These are phyloP conservation scores for Aspergillus cavernicola DNA, from an alignment of 495 filamentous ascomycete genomes.

Conservation along the genomic window DNA sequence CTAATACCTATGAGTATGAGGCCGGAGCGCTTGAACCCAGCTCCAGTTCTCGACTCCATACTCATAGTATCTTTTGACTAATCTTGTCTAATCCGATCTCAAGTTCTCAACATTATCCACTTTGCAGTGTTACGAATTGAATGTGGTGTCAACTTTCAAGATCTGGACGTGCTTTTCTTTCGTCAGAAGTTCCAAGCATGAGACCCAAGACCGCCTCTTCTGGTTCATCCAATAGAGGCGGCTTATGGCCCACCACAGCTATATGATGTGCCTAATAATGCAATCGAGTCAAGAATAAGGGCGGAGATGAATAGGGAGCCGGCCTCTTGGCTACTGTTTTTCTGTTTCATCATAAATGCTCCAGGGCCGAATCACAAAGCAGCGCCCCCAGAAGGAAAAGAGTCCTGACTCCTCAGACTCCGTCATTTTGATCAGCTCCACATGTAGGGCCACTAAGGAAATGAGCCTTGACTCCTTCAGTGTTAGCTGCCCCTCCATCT, in stretches of 20 bases:
- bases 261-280: slow-evolving; percentile 4
- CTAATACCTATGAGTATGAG: no score
- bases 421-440: slow-evolving; percentile 8
- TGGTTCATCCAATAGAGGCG: not conserved
- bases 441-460: slow-evolving; percentile 7
- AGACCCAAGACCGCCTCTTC: not conserved
- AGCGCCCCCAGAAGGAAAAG: not conserved
- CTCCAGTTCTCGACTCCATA: not conserved
- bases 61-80: not conserved
- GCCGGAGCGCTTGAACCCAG: not conserved
- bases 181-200: not conserved
- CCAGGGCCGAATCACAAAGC: not conserved
- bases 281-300: slow-evolving; percentile 3
- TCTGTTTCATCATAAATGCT: slow-evolving; percentile 7
- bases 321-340: slow-evolving; percentile 4
- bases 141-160: not conserved
- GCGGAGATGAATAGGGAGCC: slow-evolving; percentile 5
- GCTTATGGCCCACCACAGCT: not conserved
- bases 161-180: not conserved
- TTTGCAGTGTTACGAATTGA: not conserved
- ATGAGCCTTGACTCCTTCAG: slow-evolving; percentile 4
- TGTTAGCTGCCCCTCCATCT: slow-evolving; percentile 10
- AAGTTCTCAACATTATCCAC: not conserved
- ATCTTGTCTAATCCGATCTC: slow-evolving; percentile 4
- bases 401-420: not conserved